A percentile compares a stretch with the other conserved stretches of the same genome.
These are phyloP conservation scores for Tulasnella sp. DNA, from an alignment of 768 basidiomycete species.

Conservation along the genomic window DNA sequence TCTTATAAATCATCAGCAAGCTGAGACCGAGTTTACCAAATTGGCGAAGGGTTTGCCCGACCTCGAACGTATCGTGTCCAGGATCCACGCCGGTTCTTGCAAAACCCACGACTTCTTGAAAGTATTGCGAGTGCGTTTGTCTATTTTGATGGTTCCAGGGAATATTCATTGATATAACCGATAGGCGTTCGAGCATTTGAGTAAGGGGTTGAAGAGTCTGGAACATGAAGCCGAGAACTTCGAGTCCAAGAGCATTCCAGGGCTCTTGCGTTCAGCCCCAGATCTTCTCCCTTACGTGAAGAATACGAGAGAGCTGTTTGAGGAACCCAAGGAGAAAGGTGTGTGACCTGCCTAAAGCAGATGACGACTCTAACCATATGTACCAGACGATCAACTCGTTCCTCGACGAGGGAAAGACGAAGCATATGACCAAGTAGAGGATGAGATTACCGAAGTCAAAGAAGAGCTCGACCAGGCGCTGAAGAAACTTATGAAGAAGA, in stretches of 20 bases:
- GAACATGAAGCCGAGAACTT: conserved; percentile 58
- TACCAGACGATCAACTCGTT: conserved; percentile 44
- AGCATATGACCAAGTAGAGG: conserved; percentile 64
- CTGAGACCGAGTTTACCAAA: conserved; percentile 60
- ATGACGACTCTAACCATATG: background rate
- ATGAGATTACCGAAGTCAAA: conserved; percentile 61
- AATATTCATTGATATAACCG: conserved; percentile 12
- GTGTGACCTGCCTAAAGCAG: conserved; percentile 2
- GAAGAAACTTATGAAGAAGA: conserved; percentile 49
- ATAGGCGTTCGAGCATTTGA: conserved; percentile 66
- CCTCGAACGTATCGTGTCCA: conserved; percentile 84
- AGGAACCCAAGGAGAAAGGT: conserved; percentile 39
- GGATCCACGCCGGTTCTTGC: conserved; percentile 88
- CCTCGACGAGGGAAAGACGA: conserved; percentile 80
- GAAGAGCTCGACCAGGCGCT: conserved; percentile 54
- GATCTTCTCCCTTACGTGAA: conserved; percentile 61
- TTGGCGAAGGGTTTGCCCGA: conserved; percentile 79
- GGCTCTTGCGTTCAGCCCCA: conserved; percentile 67
- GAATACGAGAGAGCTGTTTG: conserved; percentile 61
- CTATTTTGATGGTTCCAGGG: background rate
- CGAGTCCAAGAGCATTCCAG: conserved; percentile 60
- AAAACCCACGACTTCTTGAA: conserved; percentile 78
- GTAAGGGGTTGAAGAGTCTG: conserved; percentile 49
- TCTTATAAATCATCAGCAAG: conserved; percentile 65
- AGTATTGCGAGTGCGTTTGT: conserved; percentile 52